Conservation (phyloP, 768 basidiomycete genomes). For the Cytidiella melzeri region DNA sequence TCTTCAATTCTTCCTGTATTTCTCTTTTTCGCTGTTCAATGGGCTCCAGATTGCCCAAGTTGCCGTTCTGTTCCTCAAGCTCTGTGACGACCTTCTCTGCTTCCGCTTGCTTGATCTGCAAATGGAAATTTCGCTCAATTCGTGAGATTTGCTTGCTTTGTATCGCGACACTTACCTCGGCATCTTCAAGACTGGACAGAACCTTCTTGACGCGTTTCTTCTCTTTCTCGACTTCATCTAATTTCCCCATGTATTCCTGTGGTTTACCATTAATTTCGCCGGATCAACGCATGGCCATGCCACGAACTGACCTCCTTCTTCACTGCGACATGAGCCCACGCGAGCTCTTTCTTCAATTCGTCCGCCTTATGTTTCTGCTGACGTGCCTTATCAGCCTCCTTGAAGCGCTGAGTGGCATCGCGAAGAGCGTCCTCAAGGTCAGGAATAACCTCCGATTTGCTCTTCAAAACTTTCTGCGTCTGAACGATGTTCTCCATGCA, state of each 20-base stretch:
- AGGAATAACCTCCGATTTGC: constrained; percentile 74
- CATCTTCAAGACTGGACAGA: constrained; percentile 31
- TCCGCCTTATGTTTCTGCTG: constrained; percentile 64
- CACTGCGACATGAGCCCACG: constrained; percentile 77
- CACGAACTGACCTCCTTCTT: constrained; percentile 54
- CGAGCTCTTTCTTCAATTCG: constrained; percentile 72
- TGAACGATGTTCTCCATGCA: constrained; percentile 68
- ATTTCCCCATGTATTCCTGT: constrained; percentile 40
- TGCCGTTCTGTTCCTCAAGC: constrained; percentile 34
- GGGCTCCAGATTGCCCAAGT: constrained; percentile 41
- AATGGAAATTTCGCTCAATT: not conserved
- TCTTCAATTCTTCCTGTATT: constrained; percentile 10
- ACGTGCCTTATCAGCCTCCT: constrained; percentile 70
- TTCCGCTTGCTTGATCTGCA: constrained; percentile 28
- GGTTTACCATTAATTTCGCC: not conserved
- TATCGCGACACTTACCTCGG: constrained; percentile 28
- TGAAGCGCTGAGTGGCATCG: constrained; percentile 52
- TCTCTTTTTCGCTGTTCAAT: constrained; percentile 10
- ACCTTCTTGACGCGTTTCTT: constrained; percentile 35
- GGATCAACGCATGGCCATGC: not conserved
- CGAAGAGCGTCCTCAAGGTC: constrained; percentile 58
- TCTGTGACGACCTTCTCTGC: constrained; percentile 31
- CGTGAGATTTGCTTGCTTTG: not conserved
- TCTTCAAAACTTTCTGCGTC: constrained; percentile 56
- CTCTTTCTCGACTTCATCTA: constrained; percentile 35